Evolutionary conservation across 306 rosid genomes (phyloP), one percentile per base, ranked within the genome.

Genomic region (Gillenia trifoliata): DNA sequence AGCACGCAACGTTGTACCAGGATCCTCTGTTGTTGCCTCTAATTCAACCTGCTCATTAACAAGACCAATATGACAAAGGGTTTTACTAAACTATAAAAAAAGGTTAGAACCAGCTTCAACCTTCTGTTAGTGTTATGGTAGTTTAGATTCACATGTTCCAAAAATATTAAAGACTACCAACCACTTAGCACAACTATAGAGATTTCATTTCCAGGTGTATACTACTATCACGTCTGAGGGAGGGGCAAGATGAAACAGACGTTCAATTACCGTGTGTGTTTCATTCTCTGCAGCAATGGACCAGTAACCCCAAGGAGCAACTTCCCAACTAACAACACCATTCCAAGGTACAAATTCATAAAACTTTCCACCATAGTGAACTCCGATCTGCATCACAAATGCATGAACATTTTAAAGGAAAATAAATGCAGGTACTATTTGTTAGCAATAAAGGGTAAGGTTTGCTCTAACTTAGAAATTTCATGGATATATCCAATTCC

Each of bases 331-430:
- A 38, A 93, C 86, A 80, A 45, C 73, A 76, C 97, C 92, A 79
- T 87, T 88, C 98, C 98, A 93, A 20, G 98, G 98, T 74, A 89
- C 97, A 82, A 91, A 91, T 80, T 93, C 97, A 79, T 93, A 89
- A 71, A 91, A 91, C 2, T 50, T 86, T 73, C 98, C 98, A 77
- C 79, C 91, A 79, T 33, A 83, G 68, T 91, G 98, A 74, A 93
- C 80, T 78, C 96, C 98, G 78, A 93, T 83, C 98, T 93, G 94
- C 78, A 83, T 23, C 74, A 80, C 45, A 75, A 49, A 33, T 64
- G 40, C 69, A 73, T 69, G 40, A 77, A 50, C 55, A 63, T 56
- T 12, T 31, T 11, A 55, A 72, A 29, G 5, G 33, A 8, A n/a
- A 16, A 76, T 45, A 60, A 78, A 63, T 62, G 73, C 36, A 41